Conservation (phyloP, 345 rosid species). For the Camelina laxa region DNA sequence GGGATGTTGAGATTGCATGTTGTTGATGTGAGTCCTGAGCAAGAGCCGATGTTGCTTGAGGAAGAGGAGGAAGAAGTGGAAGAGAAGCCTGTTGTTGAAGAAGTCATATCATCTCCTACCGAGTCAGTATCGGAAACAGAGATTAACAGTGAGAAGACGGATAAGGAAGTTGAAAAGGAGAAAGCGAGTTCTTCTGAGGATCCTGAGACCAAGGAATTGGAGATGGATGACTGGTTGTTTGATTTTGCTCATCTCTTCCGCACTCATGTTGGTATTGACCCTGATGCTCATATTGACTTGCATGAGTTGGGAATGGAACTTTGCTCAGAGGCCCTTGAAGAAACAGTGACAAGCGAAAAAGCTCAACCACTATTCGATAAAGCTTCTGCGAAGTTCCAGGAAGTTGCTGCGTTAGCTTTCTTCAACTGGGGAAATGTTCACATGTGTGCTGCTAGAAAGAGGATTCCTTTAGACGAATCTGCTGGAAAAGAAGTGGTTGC, state of each 20-base stretch:
- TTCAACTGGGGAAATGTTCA: conserved; percentile 99
- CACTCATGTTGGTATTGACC: conserved; percentile 86
- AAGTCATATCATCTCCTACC: conserved; percentile 54
- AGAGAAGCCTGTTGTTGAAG: conserved; percentile 66
- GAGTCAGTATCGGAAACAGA: conserved; percentile 62
- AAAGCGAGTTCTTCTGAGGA: conserved; percentile 63
- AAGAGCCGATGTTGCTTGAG: conserved; percentile 74
- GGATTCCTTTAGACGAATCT: conserved; percentile 90
- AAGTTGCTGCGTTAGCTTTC: conserved; percentile 95
- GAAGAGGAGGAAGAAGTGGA: conserved; percentile 64
- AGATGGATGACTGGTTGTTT: conserved; percentile 98
- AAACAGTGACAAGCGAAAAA: conserved; percentile 88
- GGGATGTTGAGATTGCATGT: conserved; percentile 89
- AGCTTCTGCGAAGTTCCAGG: conserved; percentile 95
- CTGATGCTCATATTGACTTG: conserved; percentile 93
- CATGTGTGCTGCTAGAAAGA: conserved; percentile 98
- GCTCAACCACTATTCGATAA: conserved; percentile 88
- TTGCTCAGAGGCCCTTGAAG: conserved; percentile 97
- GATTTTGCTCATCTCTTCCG: conserved; percentile 98
- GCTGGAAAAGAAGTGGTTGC: conserved; percentile 70
- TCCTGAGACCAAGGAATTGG: conserved; percentile 78
- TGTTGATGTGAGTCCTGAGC: conserved; percentile 92
- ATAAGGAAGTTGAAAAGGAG: conserved; percentile 48
- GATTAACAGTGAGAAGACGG: conserved; percentile 54
- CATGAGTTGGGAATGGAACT: conserved; percentile 99